Evolutionary conservation across 371 early-diverging fungal genomes (phyloP).

Genomic region (Fennellomyces sp.): DNA sequence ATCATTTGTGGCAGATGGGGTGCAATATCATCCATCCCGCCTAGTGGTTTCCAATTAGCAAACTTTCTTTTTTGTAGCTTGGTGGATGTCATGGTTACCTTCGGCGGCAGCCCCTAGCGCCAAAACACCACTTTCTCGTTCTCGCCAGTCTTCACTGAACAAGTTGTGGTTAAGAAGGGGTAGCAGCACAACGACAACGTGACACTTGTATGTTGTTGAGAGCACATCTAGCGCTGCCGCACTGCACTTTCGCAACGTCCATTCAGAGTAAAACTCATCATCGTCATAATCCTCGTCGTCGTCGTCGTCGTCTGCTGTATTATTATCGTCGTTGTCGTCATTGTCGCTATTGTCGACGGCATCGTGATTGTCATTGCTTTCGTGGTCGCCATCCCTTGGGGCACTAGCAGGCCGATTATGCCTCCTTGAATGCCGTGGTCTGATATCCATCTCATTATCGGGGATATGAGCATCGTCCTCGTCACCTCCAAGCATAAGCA

Average conservation of each 20-base stretch:
- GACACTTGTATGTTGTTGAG: conserved; percentile 76
- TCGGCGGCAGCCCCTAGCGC: conserved; percentile 96
- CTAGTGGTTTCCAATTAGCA: no score
- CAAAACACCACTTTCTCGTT: conserved; percentile 90
- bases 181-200: conserved; percentile 74
- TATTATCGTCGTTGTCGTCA: conserved; percentile 19
- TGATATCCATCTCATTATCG: conserved; percentile 83
- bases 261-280: conserved; percentile 87
- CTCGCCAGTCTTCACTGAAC: conserved; percentile 82
- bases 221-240: conserved; percentile 93
- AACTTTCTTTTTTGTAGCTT: neutral
- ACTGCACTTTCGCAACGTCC: conserved; percentile 96
- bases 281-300: conserved; percentile 88
- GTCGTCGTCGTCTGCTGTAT: conserved; percentile 76
- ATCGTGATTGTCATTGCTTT: neutral
- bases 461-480: conserved; percentile 77
- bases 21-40: conserved; percentile 78
- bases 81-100: conserved; percentile 38
- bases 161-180: conserved; percentile 81
- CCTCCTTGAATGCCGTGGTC: conserved; percentile 74
- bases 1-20: conserved; percentile 86
- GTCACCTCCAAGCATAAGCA: conserved; percentile 70
- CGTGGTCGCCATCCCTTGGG: no score
- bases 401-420: neutral
- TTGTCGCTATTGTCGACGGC: neutral